phyloP scores from a whole-genome alignment of 345 rosid genomes.

The Noccaea bulbosa region DNA sequence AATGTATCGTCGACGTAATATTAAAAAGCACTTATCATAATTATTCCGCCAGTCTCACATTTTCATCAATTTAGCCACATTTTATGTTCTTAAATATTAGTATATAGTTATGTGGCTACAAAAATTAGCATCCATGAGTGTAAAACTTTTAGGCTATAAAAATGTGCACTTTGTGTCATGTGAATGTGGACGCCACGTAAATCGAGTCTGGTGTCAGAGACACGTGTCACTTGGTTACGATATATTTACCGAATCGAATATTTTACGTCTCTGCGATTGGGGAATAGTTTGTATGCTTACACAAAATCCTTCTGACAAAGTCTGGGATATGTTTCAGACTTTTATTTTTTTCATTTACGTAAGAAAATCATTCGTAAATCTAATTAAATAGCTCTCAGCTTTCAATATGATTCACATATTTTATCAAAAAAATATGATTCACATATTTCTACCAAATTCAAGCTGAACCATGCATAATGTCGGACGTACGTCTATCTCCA shows the following conservation, averaged over 20 bases:
- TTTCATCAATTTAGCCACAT: no score
- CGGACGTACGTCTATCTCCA: conserved; percentile 27
- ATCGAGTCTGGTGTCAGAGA: conserved; percentile 4
- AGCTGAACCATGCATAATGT: conserved; percentile 35
- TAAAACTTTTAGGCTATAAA: conserved; percentile 19
- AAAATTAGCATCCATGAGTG: conserved; percentile 11
- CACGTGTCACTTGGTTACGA: conserved; percentile 27
- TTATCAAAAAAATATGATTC: conserved; percentile 36
- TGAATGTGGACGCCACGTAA: conserved; percentile 30
- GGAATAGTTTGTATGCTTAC: conserved; percentile 31
- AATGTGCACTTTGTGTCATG: conserved; percentile 31
- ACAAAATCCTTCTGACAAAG: conserved; percentile 36
- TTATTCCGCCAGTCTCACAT: neutral
- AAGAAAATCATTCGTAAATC: conserved; percentile 10
- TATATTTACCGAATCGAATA: conserved; percentile 39
- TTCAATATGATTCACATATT: conserved; percentile 33
- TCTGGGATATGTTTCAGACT: conserved; percentile 29
- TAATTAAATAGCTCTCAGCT: conserved; percentile 32
- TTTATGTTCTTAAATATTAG: neutral
- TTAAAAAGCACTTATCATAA: neutral
- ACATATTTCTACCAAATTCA: conserved; percentile 32
- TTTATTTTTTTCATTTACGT: conserved; percentile 20
- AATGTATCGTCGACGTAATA: neutral
- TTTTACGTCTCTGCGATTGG: conserved; percentile 36
- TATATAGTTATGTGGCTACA: conserved; percentile 18